A percentile compares a stretch with the other conserved stretches of the same genome.
phyloP scores from a whole-genome alignment of 257 asterid species.

The Plectranthus barbatus region DNA sequence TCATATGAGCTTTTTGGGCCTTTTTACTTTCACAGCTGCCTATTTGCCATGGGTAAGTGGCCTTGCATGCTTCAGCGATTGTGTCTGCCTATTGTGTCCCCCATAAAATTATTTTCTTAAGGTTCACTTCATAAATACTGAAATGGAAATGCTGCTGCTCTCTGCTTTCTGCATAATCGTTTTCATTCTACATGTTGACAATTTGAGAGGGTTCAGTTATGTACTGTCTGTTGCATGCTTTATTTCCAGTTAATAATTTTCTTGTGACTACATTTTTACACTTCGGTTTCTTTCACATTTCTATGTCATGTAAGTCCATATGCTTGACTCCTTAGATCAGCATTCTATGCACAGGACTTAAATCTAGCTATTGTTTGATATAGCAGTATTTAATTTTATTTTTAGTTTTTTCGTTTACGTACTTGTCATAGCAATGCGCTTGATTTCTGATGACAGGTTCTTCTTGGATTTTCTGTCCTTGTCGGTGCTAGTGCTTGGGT shows the following conservation, averaged over 20 bases:
- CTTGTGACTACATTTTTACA: neutral
- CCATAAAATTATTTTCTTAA: neutral
- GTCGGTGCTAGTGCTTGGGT: conserved; percentile 99
- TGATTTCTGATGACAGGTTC: conserved; percentile 50
- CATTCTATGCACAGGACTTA: neutral
- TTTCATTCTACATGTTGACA: neutral
- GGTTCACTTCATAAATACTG: neutral
- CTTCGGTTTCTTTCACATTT: neutral
- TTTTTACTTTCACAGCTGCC: conserved; percentile 96
- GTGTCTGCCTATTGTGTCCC: conserved; percentile 6
- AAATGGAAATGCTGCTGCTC: neutral
- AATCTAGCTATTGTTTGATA: neutral
- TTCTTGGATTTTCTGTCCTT: conserved; percentile 89
- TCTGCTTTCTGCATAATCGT: neutral
- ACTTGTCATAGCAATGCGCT: neutral
- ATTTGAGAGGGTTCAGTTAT: neutral
- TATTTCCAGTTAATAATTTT: neutral
- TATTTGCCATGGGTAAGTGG: conserved; percentile 96
- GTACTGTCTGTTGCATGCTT: too few species aligned
- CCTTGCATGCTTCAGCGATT: neutral
- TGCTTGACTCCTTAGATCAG: neutral
- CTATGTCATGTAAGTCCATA: neutral
- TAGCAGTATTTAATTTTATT: neutral
- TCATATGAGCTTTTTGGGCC: conserved; percentile 98
- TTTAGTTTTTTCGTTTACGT: neutral